A percentile compares a stretch with the other conserved stretches of the same genome.
Conservation (phyloP, 2,329 filamentous ascomycete species). For the Sporothrix pseudoabietina region DNA sequence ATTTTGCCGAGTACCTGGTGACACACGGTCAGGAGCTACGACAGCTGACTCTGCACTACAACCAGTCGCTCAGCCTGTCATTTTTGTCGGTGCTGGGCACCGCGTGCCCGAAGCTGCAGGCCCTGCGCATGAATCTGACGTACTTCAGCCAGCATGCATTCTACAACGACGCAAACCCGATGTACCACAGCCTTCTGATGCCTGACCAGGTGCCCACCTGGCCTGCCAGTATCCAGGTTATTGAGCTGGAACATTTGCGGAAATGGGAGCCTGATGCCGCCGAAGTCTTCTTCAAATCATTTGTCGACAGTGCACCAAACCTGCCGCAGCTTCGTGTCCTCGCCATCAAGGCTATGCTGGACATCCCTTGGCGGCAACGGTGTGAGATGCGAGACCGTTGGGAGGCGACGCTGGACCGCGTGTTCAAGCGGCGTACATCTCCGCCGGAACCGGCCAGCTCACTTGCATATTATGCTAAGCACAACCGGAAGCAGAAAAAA, state of each 20-base stretch:
- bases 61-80: constrained; percentile 72
- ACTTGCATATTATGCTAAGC: constrained; percentile 31
- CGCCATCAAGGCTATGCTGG: constrained; percentile 74
- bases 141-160: constrained; percentile 72
- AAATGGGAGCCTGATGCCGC: constrained; percentile 72
- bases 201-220: constrained; percentile 71
- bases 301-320: constrained; percentile 69
- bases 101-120: constrained; percentile 70
- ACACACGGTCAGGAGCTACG: constrained; percentile 68
- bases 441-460: constrained; percentile 37
- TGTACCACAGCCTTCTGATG: constrained; percentile 69
- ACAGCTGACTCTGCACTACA: constrained; percentile 72
- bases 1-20: constrained; percentile 65
- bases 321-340: constrained; percentile 70
- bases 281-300: constrained; percentile 74
- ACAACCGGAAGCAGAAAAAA: neutral
- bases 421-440: constrained; percentile 58
- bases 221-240: constrained; percentile 69
- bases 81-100: constrained; percentile 69
- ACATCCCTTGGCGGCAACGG: constrained; percentile 79
- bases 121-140: constrained; percentile 74
- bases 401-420: constrained; percentile 67
- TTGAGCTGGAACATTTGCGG: constrained; percentile 77
- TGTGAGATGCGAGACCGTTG: constrained; percentile 78
- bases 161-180: constrained; percentile 71